Conservation (phyloP, 371 early-diverging fungal genomes). For the Zancudomyces culisetae region DNA sequence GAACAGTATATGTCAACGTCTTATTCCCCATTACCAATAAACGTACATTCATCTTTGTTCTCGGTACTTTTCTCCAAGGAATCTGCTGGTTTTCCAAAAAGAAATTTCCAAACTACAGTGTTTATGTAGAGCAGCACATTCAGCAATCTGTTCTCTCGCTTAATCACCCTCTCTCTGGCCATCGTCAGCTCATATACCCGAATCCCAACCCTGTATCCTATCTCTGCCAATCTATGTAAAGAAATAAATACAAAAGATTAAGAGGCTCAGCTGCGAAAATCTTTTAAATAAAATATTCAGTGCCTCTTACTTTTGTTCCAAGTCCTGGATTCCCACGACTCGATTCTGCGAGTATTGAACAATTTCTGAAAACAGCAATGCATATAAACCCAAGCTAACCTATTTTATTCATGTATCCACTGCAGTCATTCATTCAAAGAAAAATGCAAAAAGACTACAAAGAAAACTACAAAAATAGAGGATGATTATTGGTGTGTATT, state of each 20-base stretch:
- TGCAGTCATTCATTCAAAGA: not conserved
- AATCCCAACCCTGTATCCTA: constrained; percentile 84
- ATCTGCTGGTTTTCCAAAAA: constrained; percentile 90
- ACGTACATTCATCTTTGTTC: constrained; percentile 66
- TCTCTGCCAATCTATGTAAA: constrained; percentile 49
- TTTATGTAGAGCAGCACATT: constrained; percentile 77
- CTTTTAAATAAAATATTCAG: not conserved
- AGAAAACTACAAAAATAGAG: not conserved
- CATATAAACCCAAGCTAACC: constrained; percentile 63
- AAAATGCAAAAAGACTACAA: not conserved
- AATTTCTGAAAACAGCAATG: constrained; percentile 87
- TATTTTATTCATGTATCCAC: not conserved
- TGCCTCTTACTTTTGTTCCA: constrained; percentile 52
- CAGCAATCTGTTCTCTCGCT: constrained; percentile 72
- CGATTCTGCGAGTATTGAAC: constrained; percentile 85
- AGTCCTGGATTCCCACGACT: constrained; percentile 79
- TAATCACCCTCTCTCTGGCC: constrained; percentile 66
- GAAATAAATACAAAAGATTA: too few species aligned
- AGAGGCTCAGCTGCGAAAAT: too few species aligned
- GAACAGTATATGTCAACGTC: too few species aligned
- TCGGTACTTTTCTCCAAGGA: constrained; percentile 85
- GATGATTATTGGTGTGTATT: not conserved
- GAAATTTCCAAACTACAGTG: constrained; percentile 71
- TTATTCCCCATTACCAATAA: not conserved
- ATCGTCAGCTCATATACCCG: constrained; percentile 65